These are phyloP conservation scores for Camellia lanceoleosa DNA, from an alignment of 148 eudicot genomes.

Conservation along the genomic window DNA sequence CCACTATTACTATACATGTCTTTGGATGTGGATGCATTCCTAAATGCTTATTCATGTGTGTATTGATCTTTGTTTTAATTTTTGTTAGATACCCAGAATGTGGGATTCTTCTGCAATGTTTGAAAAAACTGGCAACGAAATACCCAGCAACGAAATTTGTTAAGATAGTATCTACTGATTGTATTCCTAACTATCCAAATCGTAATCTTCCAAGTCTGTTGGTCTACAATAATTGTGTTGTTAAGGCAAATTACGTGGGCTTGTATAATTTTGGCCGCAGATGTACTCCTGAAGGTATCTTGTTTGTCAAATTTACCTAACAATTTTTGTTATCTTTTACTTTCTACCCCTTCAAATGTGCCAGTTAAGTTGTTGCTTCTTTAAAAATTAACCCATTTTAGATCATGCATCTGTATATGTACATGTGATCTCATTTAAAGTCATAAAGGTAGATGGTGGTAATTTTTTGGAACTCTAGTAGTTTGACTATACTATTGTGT, in stretches of 20 bases:
- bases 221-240: conserved; percentile 87
- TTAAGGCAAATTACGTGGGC: conserved; percentile 87
- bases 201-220: conserved; percentile 81
- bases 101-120: conserved; percentile 59
- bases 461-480: too few species aligned
- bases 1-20: not conserved
- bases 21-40: not conserved
- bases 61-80: conserved; percentile 3
- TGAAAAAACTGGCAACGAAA: conserved; percentile 69
- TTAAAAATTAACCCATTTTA: too few species aligned
- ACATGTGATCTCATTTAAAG: too few species aligned
- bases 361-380: not conserved
- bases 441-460: too few species aligned
- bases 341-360: not conserved
- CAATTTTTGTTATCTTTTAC: not conserved
- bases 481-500: too few species aligned
- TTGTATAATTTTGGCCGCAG: conserved; percentile 69
- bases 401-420: too few species aligned
- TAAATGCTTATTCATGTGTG: not conserved
- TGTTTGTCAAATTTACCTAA: not conserved
- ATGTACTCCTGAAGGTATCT: conserved; percentile 94
- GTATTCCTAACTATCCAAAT: conserved; percentile 96
- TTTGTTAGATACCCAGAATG: conserved; percentile 58
- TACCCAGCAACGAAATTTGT: conserved; percentile 92
- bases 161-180: conserved; percentile 88